phyloP scores from a whole-genome alignment of 2,329 filamentous ascomycete genomes.

The Colletotrichum trifolii region DNA sequence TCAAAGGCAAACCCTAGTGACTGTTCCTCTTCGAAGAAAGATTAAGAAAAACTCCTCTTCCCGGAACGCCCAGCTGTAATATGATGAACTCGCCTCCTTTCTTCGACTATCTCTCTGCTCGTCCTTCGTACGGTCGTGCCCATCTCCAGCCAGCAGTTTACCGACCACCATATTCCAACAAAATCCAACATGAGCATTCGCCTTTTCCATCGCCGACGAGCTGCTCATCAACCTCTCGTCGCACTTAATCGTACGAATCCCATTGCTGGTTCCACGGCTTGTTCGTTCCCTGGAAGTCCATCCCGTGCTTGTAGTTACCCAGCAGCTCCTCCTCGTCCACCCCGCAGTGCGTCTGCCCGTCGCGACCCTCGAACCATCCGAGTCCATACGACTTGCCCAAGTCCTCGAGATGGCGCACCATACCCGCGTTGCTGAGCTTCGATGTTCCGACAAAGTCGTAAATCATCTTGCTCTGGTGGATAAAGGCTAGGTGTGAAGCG shows the following conservation, averaged over 20 bases:
- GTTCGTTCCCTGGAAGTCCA: slow-evolving; percentile 59
- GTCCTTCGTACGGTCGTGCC: too few species aligned
- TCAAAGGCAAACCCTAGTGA: too few species aligned
- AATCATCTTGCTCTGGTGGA: slow-evolving; percentile 85
- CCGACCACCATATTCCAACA: too few species aligned
- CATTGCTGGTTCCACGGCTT: slow-evolving; percentile 62
- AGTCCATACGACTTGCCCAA: slow-evolving; percentile 78
- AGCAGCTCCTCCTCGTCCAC: slow-evolving; percentile 81
- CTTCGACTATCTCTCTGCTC: too few species aligned
- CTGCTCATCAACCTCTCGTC: background rate
- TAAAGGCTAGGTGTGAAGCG: slow-evolving; percentile 78
- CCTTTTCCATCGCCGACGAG: background rate
- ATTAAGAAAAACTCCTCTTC: too few species aligned
- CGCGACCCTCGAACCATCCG: slow-evolving; percentile 80
- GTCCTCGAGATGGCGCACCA: slow-evolving; percentile 69
- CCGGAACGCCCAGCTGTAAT: too few species aligned
- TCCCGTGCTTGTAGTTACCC: slow-evolving; percentile 73
- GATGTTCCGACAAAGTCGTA: slow-evolving; percentile 79
- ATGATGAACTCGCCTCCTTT: too few species aligned
- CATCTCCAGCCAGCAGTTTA: too few species aligned
- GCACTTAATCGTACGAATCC: slow-evolving; percentile 43
- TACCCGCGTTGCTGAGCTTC: slow-evolving; percentile 68
- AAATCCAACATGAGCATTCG: slow-evolving; percentile 1
- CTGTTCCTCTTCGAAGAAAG: too few species aligned
- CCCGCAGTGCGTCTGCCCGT: slow-evolving; percentile 79